These are phyloP conservation scores for Passiflora organensis DNA, from an alignment of 345 rosid genomes.

Conservation along the genomic window DNA sequence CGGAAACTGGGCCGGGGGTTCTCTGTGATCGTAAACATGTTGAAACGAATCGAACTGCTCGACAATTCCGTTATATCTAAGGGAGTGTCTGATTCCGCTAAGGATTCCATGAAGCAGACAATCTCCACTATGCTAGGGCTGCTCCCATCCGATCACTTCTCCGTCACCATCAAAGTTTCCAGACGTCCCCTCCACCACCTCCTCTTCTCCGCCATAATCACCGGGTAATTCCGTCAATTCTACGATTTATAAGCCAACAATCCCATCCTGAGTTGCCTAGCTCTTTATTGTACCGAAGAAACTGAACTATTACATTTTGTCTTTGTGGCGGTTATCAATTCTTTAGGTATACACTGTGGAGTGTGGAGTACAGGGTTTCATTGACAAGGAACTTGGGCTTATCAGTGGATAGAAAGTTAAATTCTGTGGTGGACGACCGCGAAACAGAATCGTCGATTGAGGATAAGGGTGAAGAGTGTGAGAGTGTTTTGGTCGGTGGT, in stretches of 20 bases:
- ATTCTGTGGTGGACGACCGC: neutral
- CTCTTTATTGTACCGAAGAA: neutral
- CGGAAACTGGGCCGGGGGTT: constrained; percentile 67
- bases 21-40: constrained; percentile 72
- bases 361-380: constrained; percentile 80
- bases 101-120: constrained; percentile 90
- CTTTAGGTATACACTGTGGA: constrained; percentile 83
- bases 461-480: constrained; percentile 21
- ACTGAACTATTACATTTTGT: neutral
- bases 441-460: neutral
- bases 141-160: constrained; percentile 79
- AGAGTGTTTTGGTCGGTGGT: constrained; percentile 11
- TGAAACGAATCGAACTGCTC: constrained; percentile 70
- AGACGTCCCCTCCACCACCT: constrained; percentile 61
- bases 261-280: neutral
- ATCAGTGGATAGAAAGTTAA: constrained; percentile 18
- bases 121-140: constrained; percentile 87
- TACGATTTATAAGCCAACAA: too few species aligned
- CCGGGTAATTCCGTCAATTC: constrained; percentile 47
- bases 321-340: too few species aligned
- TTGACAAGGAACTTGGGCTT: constrained; percentile 66
- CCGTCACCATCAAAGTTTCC: constrained; percentile 53
- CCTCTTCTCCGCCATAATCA: constrained; percentile 71
- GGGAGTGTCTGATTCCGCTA: constrained; percentile 77
- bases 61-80: constrained; percentile 71